These are phyloP conservation scores for Beta lomatogona DNA, from an alignment of 179 eudicot genomes.

Conservation along the genomic window DNA sequence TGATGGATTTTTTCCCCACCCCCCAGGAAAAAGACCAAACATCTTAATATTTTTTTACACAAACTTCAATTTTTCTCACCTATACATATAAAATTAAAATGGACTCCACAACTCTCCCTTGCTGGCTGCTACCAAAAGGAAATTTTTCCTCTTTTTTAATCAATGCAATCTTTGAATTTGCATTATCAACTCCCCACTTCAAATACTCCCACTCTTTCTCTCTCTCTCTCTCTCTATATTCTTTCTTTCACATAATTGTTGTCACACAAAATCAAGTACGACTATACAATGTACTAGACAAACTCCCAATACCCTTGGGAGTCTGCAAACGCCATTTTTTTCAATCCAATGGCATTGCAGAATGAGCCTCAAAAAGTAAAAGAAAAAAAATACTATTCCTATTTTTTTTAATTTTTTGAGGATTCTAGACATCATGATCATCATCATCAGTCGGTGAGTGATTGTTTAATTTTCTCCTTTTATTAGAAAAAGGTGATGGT, in stretches of 20 bases:
- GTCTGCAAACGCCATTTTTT: constrained; percentile 54
- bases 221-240: constrained; percentile 16
- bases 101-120: constrained; percentile 29
- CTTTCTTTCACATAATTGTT: constrained; percentile 32
- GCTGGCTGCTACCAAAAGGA: neutral
- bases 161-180: constrained; percentile 51
- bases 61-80: constrained; percentile 31
- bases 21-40: too few relatives aligned
- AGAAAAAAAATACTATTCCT: constrained; percentile 2
- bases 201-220: constrained; percentile 12
- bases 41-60: neutral
- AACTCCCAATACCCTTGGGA: constrained; percentile 69
- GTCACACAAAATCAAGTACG: constrained; percentile 38
- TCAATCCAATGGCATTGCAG: constrained; percentile 42
- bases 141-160: constrained; percentile 31
- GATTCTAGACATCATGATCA: constrained; percentile 44
- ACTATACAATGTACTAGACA: constrained; percentile 14
- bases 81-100: constrained; percentile 26
- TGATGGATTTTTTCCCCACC: neutral
- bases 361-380: constrained; percentile 12
- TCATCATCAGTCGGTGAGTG: constrained; percentile 59
- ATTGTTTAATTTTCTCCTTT: constrained; percentile 67
- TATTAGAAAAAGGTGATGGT: constrained; percentile 37
- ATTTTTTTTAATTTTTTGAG: constrained; percentile 36
- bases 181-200: constrained; percentile 33